These are phyloP conservation scores for Ammopiptanthus mongolicus DNA, from an alignment of 306 rosid species.

Conservation along the genomic window DNA sequence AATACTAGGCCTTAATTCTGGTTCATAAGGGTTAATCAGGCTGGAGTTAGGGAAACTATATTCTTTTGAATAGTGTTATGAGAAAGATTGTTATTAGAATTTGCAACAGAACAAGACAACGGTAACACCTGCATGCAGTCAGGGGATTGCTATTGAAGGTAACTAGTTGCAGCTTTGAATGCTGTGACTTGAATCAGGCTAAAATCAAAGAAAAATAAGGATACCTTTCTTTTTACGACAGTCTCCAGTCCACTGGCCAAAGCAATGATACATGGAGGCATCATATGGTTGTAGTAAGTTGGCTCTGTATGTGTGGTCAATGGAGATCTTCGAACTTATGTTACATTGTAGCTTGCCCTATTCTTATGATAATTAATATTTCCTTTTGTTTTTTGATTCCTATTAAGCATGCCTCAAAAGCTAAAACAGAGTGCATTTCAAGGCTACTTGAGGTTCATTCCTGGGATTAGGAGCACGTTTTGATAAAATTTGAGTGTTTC, in stretches of 20 bases:
- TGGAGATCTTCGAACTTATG: background rate
- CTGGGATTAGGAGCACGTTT: background rate
- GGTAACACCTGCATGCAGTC: background rate
- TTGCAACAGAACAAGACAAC: background rate
- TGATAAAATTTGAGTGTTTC: background rate
- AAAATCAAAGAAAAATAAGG: background rate
- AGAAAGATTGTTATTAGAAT: background rate
- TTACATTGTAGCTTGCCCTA: background rate
- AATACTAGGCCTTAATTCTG: background rate
- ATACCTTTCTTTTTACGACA: background rate
- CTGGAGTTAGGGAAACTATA: background rate
- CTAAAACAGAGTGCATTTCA: background rate
- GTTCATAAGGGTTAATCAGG: background rate
- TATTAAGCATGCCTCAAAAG: background rate
- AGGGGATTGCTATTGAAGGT: background rate
- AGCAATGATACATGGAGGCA: background rate
- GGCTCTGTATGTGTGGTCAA: background rate
- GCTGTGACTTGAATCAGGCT: background rate
- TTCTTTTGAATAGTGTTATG: background rate
- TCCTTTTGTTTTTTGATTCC: background rate
- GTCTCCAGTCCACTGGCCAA: background rate
- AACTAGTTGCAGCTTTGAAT: background rate
- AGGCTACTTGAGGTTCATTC: background rate
- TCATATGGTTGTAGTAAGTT: background rate
- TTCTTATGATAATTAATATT: background rate